Evolutionary conservation across 805 yeast species (phyloP).

Genomic region (Barnettozyma sucrosica): DNA sequence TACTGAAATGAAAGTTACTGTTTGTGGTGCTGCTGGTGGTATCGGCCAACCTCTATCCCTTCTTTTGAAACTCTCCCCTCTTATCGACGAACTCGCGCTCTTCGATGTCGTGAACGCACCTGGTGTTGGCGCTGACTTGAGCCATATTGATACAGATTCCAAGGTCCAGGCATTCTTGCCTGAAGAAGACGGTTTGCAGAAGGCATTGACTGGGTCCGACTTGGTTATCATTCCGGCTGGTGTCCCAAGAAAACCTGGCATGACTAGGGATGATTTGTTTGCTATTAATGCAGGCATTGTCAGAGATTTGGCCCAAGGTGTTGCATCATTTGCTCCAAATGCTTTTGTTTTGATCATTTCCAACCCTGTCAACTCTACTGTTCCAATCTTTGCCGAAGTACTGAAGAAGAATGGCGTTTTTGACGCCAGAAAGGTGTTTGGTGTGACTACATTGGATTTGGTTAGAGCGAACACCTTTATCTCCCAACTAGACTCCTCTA

Average conservation of each 20-base stretch:
- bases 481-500: slow-evolving; percentile 17
- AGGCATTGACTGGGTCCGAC: slow-evolving; percentile 74
- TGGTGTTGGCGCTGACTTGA: slow-evolving; percentile 77
- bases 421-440: slow-evolving; percentile 72
- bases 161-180: slow-evolving; percentile 59
- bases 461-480: slow-evolving; percentile 64
- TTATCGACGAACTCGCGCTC: slow-evolving; percentile 62
- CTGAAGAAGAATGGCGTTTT: slow-evolving; percentile 65
- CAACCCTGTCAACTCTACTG: slow-evolving; percentile 81
- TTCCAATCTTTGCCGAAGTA: slow-evolving; percentile 78
- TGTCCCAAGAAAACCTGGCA: slow-evolving; percentile 85
- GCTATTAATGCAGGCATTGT: slow-evolving; percentile 80
- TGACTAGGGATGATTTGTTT: slow-evolving; percentile 83
- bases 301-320: slow-evolving; percentile 65
- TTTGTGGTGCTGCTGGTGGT: slow-evolving; percentile 84
- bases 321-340: slow-evolving; percentile 60
- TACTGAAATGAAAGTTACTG: slow-evolving; percentile 57
- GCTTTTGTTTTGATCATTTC: slow-evolving; percentile 66
- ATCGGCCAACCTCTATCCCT: slow-evolving; percentile 69
- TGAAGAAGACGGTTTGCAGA: slow-evolving; percentile 57
- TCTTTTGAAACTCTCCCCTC: slow-evolving; percentile 63
- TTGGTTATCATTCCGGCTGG: slow-evolving; percentile 88
- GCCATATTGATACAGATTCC: slow-evolving; percentile 74
- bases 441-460: slow-evolving; percentile 78
- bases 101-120: slow-evolving; percentile 74